Conservation (phyloP, 225 moss, liverwort and hornwort species). For the Lunularia cruciata region DNA sequence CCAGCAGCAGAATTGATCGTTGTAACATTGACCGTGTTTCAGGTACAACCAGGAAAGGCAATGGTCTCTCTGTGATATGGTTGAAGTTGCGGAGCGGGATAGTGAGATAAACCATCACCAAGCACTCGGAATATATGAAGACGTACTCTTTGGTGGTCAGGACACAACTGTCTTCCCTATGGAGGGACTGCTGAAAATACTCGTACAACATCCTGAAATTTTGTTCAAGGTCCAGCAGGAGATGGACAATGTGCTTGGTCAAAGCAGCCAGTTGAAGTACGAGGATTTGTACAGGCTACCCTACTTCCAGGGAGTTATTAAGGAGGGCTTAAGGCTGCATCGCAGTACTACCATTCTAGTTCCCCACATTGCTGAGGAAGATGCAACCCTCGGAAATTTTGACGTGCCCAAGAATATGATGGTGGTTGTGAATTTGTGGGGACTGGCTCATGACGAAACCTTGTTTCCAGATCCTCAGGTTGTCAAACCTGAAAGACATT, state of each 20-base stretch:
- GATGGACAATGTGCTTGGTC: constrained; percentile 29
- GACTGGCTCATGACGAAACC: constrained; percentile 35
- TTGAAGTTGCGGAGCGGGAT: too few relatives aligned
- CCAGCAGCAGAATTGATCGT: too few relatives aligned
- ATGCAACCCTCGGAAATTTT: constrained; percentile 33
- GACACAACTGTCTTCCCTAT: constrained; percentile 26
- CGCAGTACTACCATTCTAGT: constrained; percentile 33
- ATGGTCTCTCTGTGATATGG: too few relatives aligned
- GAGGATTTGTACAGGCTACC: constrained; percentile 29
- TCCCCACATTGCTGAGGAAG: constrained; percentile 28
- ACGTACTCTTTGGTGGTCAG: too few relatives aligned
- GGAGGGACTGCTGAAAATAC: constrained; percentile 44
- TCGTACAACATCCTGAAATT: constrained; percentile 11
- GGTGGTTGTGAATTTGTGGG: constrained; percentile 37
- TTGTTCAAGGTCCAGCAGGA: constrained; percentile 34
- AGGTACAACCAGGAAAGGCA: too few relatives aligned
- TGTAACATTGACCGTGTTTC: too few relatives aligned
- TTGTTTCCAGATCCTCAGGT: constrained; percentile 20
- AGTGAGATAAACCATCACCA: too few relatives aligned
- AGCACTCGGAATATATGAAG: too few relatives aligned
- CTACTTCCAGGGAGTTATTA: constrained; percentile 40
- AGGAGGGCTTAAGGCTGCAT: constrained; percentile 46
- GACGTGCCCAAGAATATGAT: constrained; percentile 34
- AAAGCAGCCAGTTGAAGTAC: constrained; percentile 18
- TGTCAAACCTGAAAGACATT: constrained; percentile 42